Evolutionary conservation across 805 yeast genomes (phyloP).

Genomic region (Naumovozyma dairenensis): DNA sequence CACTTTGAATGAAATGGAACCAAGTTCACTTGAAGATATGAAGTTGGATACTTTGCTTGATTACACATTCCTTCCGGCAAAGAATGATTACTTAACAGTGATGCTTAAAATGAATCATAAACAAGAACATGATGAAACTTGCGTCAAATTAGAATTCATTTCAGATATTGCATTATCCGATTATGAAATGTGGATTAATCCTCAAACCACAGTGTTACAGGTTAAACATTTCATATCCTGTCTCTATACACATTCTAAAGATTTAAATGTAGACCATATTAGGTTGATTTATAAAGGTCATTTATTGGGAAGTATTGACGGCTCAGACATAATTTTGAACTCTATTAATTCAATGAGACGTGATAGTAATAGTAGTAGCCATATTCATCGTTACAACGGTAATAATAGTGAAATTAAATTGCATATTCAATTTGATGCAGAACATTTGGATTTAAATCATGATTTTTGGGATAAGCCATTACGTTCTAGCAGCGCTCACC

Average conservation of each 20-base stretch:
- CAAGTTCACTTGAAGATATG: no score
- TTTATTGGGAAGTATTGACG: conserved; percentile 9
- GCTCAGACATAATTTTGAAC: no score
- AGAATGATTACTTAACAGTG: conserved; percentile 21
- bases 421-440: conserved; percentile 2
- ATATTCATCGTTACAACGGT: not conserved
- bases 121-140: conserved; percentile 7
- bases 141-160: conserved; percentile 13
- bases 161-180: conserved; percentile 18
- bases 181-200: conserved; percentile 14
- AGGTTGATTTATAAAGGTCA: conserved; percentile 24
- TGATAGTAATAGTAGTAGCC: not conserved
- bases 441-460: conserved; percentile 15
- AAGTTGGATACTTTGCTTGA: no score
- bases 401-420: not conserved
- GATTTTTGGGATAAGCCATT: conserved; percentile 27
- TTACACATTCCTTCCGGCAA: conserved; percentile 15
- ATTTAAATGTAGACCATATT: conserved; percentile 16
- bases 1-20: no score
- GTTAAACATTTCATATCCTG: conserved; percentile 22
- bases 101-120: conserved; percentile 22
- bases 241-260: conserved; percentile 15
- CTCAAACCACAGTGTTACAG: conserved; percentile 19
- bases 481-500: no score
- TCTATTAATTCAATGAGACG: no score